Base-by-base conservation (phyloP, 768 basidiomycete species). In the Leccinum obscurum region DNA sequence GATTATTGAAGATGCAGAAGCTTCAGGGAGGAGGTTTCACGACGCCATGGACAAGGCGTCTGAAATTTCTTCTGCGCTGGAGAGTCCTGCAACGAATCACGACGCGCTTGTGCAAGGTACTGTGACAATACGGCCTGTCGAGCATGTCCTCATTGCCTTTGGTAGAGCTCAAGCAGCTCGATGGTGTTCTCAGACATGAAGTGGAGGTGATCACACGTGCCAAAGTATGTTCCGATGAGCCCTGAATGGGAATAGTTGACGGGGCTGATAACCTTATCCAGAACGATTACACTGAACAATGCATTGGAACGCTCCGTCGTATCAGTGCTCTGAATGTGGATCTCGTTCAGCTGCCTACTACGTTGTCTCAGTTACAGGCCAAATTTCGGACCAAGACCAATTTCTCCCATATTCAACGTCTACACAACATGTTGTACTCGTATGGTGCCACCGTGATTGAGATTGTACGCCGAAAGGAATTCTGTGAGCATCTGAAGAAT, bases 391-490 rank as follows among this genome's bases (percentile, higher is more conserved):
- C 79, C 58, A 81, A 92, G 78, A 92, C 86, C 32, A 90, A 89
- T 60, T 98, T 98, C 70, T 82, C 89, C n/a, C 94, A 98, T 73
- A 89, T 98, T 14, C 85, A 89, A 54, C 82, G 96, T 17, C 77
- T 98, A 48, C 94, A 96, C 70, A 87, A 83, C 57, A 91, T 98
- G 85, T 73, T 95, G 1, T 95, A 93, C 68, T 93, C 92, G 0
- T 98, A 98, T 72, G 90, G 92, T 0, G 91, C 92, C 1, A 93
- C 94, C 0, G 83, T 97, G 9, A 82, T 95, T 17, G 96, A 98
- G 74, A 86, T 98, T 32, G 91, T 95, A 2, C 81, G 96, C 59
- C 80, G 96, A 57, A 92, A 92, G 66, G 93, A 96, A 70, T 97
- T 96, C 72, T 81, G 93, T 89, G 62, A 72, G 87, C 73, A 57